A percentile compares a stretch with the other conserved stretches of the same genome.
phyloP scores from a whole-genome alignment of 306 rosid genomes.

The Parietaria judaica region DNA sequence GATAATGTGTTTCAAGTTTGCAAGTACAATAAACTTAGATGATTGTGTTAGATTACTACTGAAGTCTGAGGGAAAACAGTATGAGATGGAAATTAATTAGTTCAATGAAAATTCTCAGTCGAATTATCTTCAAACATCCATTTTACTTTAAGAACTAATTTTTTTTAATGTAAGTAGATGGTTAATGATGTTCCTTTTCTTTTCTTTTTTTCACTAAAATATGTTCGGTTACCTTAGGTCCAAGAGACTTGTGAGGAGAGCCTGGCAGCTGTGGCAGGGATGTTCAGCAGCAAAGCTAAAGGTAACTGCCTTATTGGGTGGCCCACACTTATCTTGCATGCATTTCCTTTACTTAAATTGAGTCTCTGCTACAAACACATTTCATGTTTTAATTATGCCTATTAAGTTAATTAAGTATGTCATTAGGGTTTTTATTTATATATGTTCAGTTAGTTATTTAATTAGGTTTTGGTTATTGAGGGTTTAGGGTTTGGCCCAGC shows the following conservation, averaged over 20 bases:
- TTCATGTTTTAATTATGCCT: not conserved
- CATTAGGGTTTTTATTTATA: not conserved
- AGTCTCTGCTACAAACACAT: not conserved
- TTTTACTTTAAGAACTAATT: not conserved
- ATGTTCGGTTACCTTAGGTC: slow-evolving; percentile 35
- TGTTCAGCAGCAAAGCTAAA: slow-evolving; percentile 99
- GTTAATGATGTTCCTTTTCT: not conserved
- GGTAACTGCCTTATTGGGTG: slow-evolving; percentile 41
- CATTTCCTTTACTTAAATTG: not conserved
- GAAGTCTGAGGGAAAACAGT: too few species aligned
- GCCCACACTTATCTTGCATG: not conserved
- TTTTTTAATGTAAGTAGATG: too few species aligned
- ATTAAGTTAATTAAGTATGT: not conserved
- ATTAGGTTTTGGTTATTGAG: too few species aligned
- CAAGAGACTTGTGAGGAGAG: slow-evolving; percentile 94
- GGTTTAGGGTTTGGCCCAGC: too few species aligned
- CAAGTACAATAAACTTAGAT: not conserved
- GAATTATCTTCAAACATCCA: not conserved
- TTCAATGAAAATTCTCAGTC: not conserved
- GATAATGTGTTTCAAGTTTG: not conserved
- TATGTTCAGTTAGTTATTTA: not conserved
- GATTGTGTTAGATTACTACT: too few species aligned
- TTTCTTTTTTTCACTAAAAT: slow-evolving; percentile 12
- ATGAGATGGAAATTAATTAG: not conserved
- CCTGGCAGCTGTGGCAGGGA: slow-evolving; percentile 97